phyloP scores from a whole-genome alignment of 225 moss, liverwort and hornwort species.

The Marchantia polymorpha region DNA sequence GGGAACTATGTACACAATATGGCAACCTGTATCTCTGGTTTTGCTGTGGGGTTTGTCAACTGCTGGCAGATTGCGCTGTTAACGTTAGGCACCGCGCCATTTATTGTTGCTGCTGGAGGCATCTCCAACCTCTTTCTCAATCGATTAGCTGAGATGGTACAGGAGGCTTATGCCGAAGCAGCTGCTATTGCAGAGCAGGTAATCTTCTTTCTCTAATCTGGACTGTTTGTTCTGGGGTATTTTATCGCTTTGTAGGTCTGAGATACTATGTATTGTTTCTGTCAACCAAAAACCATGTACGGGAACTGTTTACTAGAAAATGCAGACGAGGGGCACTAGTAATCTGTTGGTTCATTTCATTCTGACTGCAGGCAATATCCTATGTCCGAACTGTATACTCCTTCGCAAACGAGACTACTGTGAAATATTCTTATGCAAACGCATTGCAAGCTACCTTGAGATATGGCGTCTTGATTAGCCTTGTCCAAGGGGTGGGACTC shows the following conservation, averaged over 20 bases:
- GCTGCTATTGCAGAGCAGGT: slow-evolving; percentile 85
- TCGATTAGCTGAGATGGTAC: slow-evolving; percentile 71
- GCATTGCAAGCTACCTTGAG: slow-evolving; percentile 74
- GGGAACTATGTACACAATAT: slow-evolving; percentile 88
- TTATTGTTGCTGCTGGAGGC: slow-evolving; percentile 75
- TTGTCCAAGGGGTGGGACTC: slow-evolving; percentile 78
- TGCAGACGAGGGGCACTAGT: background rate
- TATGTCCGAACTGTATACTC: slow-evolving; percentile 74
- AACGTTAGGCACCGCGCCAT: slow-evolving; percentile 69
- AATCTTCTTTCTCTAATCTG: background rate
- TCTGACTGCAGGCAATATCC: slow-evolving; percentile 55
- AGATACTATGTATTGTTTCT: background rate
- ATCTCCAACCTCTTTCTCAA: slow-evolving; percentile 70
- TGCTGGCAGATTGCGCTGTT: slow-evolving; percentile 76
- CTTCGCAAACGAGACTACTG: slow-evolving; percentile 79
- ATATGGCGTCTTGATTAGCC: slow-evolving; percentile 78
- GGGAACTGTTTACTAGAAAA: background rate
- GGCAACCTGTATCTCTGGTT: slow-evolving; percentile 75
- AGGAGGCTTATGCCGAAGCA: slow-evolving; percentile 79
- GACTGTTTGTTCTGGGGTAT: background rate
- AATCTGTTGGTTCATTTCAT: background rate
- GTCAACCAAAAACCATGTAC: background rate
- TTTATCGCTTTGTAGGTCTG: background rate
- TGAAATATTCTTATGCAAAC: slow-evolving; percentile 84
- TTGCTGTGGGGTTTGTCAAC: slow-evolving; percentile 68